Evolutionary conservation across 176 grass and related monocot species (phyloP).

Genomic region (Oryza meridionalis): DNA sequence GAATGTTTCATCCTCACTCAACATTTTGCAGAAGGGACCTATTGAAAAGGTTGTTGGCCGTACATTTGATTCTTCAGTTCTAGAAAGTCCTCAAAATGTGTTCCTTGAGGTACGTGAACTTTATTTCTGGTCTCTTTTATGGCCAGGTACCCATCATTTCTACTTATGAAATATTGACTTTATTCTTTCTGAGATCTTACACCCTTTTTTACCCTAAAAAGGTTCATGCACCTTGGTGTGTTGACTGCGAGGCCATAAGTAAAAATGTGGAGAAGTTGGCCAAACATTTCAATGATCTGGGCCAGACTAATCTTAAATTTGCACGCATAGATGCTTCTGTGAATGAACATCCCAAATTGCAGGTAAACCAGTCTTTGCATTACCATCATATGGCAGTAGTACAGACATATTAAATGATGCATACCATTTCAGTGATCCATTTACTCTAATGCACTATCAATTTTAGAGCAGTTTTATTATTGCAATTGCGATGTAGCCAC

Average conservation of each 20-base stretch:
- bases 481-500: slow-evolving; percentile 17
- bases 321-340: slow-evolving; percentile 73
- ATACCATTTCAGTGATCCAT: background rate
- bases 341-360: slow-evolving; percentile 80
- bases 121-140: slow-evolving; percentile 2
- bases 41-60: slow-evolving; percentile 77
- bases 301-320: slow-evolving; percentile 62
- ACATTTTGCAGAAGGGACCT: slow-evolving; percentile 53
- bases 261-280: slow-evolving; percentile 73
- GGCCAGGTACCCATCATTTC: background rate
- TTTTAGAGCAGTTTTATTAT: background rate
- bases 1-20: background rate
- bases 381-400: background rate
- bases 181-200: slow-evolving; percentile 29
- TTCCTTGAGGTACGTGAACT: slow-evolving; percentile 66
- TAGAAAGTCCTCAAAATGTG: slow-evolving; percentile 57
- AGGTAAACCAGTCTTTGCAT: slow-evolving; percentile 49
- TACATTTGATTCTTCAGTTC: slow-evolving; percentile 64
- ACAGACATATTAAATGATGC: background rate
- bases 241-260: slow-evolving; percentile 68
- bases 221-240: slow-evolving; percentile 79
- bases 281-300: slow-evolving; percentile 61
- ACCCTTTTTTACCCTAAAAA: slow-evolving; percentile 36
- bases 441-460: background rate
- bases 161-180: background rate